Percentiles rank a stretch among this genome's conserved stretches.
phyloP scores from a whole-genome alignment of 2,329 filamentous ascomycete genomes.

The Cordyceps militaris region DNA sequence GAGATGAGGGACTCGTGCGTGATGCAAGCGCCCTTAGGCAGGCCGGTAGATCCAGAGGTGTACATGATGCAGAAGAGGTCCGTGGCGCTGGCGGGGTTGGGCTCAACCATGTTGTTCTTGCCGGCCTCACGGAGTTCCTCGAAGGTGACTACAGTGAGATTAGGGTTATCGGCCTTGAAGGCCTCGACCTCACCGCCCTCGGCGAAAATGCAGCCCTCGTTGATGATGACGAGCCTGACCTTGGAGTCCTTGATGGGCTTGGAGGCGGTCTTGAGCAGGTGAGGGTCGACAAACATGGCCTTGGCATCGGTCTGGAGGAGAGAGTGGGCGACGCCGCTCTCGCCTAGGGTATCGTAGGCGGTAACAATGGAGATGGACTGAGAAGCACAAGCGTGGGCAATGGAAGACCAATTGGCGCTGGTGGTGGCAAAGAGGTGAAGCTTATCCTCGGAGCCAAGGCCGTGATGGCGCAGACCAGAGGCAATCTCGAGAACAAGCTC shows the following conservation, averaged over 20 bases:
- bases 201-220: conserved; percentile 47
- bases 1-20: conserved; percentile 75
- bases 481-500: conserved; percentile 62
- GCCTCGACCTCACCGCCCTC: conserved; percentile 44
- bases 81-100: conserved; percentile 63
- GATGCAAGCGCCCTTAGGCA: conserved; percentile 82
- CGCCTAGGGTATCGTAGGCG: conserved; percentile 86
- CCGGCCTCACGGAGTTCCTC: conserved; percentile 50
- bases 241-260: conserved; percentile 49
- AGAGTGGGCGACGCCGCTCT: conserved; percentile 78
- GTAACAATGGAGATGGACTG: conserved; percentile 91
- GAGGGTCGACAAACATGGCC: conserved; percentile 81
- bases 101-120: conserved; percentile 61
- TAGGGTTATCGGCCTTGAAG: conserved; percentile 50
- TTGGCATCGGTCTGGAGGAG: conserved; percentile 72
- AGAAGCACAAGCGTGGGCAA: conserved; percentile 69
- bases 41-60: conserved; percentile 83
- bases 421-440: conserved; percentile 83
- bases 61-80: conserved; percentile 82
- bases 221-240: conserved; percentile 57
- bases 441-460: conserved; percentile 58
- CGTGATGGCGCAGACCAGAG: conserved; percentile 66
- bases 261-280: conserved; percentile 57
- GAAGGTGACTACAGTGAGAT: conserved; percentile 46
- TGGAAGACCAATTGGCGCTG: conserved; percentile 75